Conservation (phyloP, 2,329 filamentous ascomycete species). For the Fusarium falciforme region DNA sequence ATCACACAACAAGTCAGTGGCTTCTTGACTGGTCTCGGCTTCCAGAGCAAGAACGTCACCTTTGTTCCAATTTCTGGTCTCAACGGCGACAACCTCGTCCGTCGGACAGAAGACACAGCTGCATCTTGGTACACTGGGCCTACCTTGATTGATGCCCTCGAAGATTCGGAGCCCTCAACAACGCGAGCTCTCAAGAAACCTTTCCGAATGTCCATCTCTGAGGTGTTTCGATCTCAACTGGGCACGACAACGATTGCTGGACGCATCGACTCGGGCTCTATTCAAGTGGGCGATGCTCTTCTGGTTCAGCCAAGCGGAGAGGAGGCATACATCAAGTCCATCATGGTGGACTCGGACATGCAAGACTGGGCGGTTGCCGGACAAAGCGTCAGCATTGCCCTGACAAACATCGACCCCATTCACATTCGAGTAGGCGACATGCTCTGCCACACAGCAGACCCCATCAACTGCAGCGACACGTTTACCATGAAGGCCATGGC, state of each 20-base stretch:
- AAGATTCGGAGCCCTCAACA: conserved; percentile 79
- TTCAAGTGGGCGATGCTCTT: conserved; percentile 87
- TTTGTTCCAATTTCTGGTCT: conserved; percentile 94
- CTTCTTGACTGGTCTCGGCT: conserved; percentile 85
- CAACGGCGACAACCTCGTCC: conserved; percentile 85
- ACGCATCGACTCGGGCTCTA: conserved; percentile 82
- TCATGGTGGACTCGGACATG: conserved; percentile 79
- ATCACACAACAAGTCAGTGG: conserved; percentile 85
- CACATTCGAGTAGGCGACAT: conserved; percentile 89
- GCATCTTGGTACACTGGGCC: conserved; percentile 83
- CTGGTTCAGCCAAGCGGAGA: conserved; percentile 85
- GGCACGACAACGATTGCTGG: conserved; percentile 89
- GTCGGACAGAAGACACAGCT: conserved; percentile 63
- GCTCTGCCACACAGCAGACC: conserved; percentile 75
- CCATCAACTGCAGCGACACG: conserved; percentile 76
- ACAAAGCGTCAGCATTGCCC: conserved; percentile 86
- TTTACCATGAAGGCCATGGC: conserved; percentile 89
- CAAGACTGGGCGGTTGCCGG: conserved; percentile 93
- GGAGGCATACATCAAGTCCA: conserved; percentile 81
- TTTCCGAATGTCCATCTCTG: conserved; percentile 85
- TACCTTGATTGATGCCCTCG: conserved; percentile 86
- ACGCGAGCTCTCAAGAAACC: conserved; percentile 78
- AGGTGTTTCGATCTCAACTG: conserved; percentile 85
- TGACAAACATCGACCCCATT: conserved; percentile 85
- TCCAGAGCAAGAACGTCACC: conserved; percentile 81